These are phyloP conservation scores for Arabidopsis hybrid DNA, from an alignment of 441 rosid genomes.

Conservation along the genomic window DNA sequence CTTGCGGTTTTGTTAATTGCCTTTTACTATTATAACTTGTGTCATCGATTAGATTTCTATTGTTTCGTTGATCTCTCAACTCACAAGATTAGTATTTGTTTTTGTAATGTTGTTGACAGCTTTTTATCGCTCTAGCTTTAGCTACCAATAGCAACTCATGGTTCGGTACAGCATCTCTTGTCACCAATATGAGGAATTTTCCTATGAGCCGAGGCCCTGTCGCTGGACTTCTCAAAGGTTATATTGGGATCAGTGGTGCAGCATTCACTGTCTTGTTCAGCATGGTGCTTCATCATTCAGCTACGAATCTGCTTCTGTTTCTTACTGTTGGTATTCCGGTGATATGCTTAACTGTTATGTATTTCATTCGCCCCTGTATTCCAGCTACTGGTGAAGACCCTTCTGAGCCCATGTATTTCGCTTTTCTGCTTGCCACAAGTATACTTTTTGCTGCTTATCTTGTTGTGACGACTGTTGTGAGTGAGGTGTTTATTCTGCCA, in stretches of 20 bases:
- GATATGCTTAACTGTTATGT: constrained; percentile 70
- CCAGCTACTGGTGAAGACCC: constrained; percentile 92
- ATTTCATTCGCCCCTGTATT: constrained; percentile 77
- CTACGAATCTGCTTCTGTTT: constrained; percentile 67
- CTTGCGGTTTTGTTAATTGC: too few species aligned
- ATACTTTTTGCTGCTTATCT: constrained; percentile 75
- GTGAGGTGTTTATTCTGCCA: constrained; percentile 52
- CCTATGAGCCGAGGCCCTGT: constrained; percentile 92
- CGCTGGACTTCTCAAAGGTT: constrained; percentile 95
- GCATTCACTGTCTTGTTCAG: constrained; percentile 79
- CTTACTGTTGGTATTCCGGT: constrained; percentile 80
- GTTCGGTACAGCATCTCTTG: constrained; percentile 93
- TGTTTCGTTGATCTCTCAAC: constrained; percentile 17
- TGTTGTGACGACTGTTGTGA: constrained; percentile 60
- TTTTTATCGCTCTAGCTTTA: constrained; percentile 76
- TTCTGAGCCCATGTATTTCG: constrained; percentile 74
- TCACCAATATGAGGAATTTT: constrained; percentile 98
- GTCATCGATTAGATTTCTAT: neutral
- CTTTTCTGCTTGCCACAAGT: constrained; percentile 73
- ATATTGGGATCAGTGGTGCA: constrained; percentile 83
- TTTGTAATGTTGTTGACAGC: constrained; percentile 50
- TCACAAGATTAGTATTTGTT: neutral
- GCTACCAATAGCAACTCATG: constrained; percentile 91
- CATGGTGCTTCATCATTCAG: constrained; percentile 61
- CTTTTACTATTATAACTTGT: too few species aligned